Conservation (phyloP, 768 basidiomycete species). For the Panaeolus cyanescens region DNA sequence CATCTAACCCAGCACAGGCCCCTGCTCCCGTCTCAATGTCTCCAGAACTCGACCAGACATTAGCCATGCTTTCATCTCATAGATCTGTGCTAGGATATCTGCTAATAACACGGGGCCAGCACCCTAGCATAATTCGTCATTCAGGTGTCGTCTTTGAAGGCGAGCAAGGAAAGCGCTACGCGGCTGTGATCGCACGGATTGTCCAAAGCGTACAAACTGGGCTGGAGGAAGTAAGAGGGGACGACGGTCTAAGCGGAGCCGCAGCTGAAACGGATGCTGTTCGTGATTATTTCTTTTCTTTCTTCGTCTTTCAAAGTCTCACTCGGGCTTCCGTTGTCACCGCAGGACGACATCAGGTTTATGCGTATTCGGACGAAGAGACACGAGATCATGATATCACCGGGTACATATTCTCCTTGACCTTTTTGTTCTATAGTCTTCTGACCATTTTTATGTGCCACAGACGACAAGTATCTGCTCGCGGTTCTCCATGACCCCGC, state of each 20-base stretch:
- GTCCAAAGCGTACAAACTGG: slow-evolving; percentile 80
- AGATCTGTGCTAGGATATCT: slow-evolving; percentile 88
- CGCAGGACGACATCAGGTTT: slow-evolving; percentile 83
- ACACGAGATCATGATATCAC: slow-evolving; percentile 94
- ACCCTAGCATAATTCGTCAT: slow-evolving; percentile 79
- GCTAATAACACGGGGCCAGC: slow-evolving; percentile 72
- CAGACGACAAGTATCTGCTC: slow-evolving; percentile 80
- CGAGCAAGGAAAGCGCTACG: slow-evolving; percentile 78
- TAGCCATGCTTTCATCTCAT: slow-evolving; percentile 75
- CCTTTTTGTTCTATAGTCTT: neutral
- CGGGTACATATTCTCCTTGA: slow-evolving; percentile 52
- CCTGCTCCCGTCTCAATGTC: slow-evolving; percentile 40
- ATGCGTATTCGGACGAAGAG: slow-evolving; percentile 89
- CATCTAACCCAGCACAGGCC: slow-evolving; percentile 18
- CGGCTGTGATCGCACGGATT: slow-evolving; percentile 69
- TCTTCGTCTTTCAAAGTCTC: neutral
- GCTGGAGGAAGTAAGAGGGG: slow-evolving; percentile 73
- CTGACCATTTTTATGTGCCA: neutral
- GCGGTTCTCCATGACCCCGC: slow-evolving; percentile 84
- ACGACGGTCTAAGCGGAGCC: slow-evolving; percentile 32
- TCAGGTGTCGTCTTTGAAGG: slow-evolving; percentile 87
- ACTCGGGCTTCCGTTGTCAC: neutral
- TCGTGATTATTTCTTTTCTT: slow-evolving; percentile 26
- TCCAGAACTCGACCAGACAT: slow-evolving; percentile 83
- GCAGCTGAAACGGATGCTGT: slow-evolving; percentile 52